Evolutionary conservation across 805 yeast genomes (phyloP).

Genomic region (Wickerhamiella kurtzmanii): DNA sequence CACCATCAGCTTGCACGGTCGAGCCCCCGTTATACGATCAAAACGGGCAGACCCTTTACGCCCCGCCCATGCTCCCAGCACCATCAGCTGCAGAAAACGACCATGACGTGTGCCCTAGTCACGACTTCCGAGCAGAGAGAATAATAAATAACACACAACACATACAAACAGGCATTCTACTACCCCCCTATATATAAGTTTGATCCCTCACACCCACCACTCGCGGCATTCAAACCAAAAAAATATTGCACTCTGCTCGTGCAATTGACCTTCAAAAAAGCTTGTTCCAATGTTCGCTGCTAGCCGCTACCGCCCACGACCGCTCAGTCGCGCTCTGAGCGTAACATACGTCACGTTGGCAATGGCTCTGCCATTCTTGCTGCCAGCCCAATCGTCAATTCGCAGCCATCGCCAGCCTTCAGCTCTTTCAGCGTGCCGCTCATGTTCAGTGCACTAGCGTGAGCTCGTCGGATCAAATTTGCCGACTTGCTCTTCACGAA

Average conservation of each 20-base stretch:
- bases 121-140: neutral
- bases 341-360: conserved; percentile 20
- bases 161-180: neutral
- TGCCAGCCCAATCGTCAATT: conserved; percentile 22
- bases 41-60: neutral
- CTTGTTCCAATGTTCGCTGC: neutral
- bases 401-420: conserved; percentile 41
- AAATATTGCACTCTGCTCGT: neutral
- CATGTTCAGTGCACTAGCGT: too few relatives aligned
- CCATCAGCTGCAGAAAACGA: neutral
- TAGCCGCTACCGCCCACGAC: neutral
- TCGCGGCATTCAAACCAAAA: neutral
- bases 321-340: conserved; percentile 9
- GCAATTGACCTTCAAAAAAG: neutral
- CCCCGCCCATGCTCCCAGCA: neutral
- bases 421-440: too few relatives aligned
- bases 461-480: too few relatives aligned
- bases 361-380: conserved; percentile 20
- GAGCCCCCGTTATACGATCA: neutral
- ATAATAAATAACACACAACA: neutral
- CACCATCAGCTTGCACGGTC: neutral
- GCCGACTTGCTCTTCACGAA: too few relatives aligned
- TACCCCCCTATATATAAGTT: neutral
- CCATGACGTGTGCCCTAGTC: neutral
- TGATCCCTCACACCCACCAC: neutral